These are phyloP conservation scores for Coemansia pectinata DNA, from an alignment of 192 early-diverging fungal genomes.

Conservation along the genomic window DNA sequence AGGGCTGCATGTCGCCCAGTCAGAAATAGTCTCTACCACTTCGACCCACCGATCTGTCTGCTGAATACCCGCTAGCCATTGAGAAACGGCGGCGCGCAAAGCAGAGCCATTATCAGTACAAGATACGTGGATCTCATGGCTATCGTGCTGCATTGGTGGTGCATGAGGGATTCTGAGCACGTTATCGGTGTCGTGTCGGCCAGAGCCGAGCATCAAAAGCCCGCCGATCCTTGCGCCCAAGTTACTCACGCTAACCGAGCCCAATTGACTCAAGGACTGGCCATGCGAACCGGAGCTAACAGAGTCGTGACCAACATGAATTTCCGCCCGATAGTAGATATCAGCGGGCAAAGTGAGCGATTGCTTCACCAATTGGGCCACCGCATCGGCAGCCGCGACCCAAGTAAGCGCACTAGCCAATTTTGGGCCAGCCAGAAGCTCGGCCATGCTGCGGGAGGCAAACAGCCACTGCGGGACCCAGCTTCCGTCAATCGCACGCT, in stretches of 20 bases:
- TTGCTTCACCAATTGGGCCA: neutral
- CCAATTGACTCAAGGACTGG: neutral
- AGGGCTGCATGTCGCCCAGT: slow-evolving; percentile 35
- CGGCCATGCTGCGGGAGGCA: slow-evolving; percentile 13
- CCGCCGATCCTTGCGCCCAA: slow-evolving; percentile 47
- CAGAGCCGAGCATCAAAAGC: slow-evolving; percentile 27
- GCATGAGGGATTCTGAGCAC: neutral
- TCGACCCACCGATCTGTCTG: slow-evolving; percentile 18
- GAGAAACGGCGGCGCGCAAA: neutral
- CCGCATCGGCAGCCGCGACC: neutral
- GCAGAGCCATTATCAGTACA: neutral
- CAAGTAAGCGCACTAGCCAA: neutral
- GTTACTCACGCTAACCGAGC: neutral
- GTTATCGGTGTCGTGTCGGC: neutral
- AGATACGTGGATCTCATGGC: neutral
- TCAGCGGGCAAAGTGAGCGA: neutral
- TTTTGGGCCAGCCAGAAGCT: slow-evolving; percentile 1
- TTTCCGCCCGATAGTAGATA: slow-evolving; percentile 1
- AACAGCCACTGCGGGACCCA: slow-evolving; percentile 43
- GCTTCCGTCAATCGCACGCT: slow-evolving; percentile 12
- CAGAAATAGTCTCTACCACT: slow-evolving; percentile 32
- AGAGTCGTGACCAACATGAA: neutral
- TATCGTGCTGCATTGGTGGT: neutral
- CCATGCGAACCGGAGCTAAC: neutral
- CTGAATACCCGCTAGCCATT: neutral